Conservation (phyloP, 2,329 filamentous ascomycete genomes). For the Pseudogymnoascus sp. region DNA sequence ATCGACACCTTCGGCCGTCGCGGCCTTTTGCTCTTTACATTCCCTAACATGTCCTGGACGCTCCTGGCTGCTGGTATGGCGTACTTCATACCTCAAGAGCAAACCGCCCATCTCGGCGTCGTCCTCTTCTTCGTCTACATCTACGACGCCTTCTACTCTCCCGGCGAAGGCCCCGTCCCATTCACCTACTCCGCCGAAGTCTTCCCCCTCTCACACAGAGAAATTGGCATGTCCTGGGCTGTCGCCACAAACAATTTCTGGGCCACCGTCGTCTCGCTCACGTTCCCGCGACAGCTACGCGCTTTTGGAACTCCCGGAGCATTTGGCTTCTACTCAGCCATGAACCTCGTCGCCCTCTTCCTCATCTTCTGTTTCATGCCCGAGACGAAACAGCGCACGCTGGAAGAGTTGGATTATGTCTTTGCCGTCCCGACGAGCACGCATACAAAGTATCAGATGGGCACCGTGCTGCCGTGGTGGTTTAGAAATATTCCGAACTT, state of each 20-base stretch:
- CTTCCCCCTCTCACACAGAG: constrained; percentile 56
- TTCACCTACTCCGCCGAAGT: constrained; percentile 58
- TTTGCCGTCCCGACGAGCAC: constrained; percentile 32
- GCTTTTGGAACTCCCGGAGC: constrained; percentile 33
- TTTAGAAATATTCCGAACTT: constrained; percentile 32
- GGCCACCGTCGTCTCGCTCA: constrained; percentile 58
- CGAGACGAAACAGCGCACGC: constrained; percentile 46
- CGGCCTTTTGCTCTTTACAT: constrained; percentile 56
- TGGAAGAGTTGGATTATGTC: constrained; percentile 39
- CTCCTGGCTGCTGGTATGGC: constrained; percentile 56
- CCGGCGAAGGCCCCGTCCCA: constrained; percentile 56
- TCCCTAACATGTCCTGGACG: constrained; percentile 61
- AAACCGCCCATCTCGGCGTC: constrained; percentile 42
- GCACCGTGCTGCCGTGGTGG: constrained; percentile 56
- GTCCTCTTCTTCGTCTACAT: constrained; percentile 58
- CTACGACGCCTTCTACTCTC: constrained; percentile 59
- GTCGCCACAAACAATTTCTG: constrained; percentile 55
- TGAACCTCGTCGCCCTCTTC: constrained; percentile 47
- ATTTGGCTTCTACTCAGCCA: constrained; percentile 48
- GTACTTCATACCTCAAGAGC: constrained; percentile 39
- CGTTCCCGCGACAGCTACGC: constrained; percentile 23
- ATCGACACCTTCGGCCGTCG: constrained; percentile 63
- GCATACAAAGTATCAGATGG: constrained; percentile 21
- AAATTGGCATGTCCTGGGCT: constrained; percentile 57
- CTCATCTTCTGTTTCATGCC: constrained; percentile 52